These are phyloP conservation scores for Malassezia pachydermatis DNA, from an alignment of 1,284 basidiomycete species.

Conservation along the genomic window DNA sequence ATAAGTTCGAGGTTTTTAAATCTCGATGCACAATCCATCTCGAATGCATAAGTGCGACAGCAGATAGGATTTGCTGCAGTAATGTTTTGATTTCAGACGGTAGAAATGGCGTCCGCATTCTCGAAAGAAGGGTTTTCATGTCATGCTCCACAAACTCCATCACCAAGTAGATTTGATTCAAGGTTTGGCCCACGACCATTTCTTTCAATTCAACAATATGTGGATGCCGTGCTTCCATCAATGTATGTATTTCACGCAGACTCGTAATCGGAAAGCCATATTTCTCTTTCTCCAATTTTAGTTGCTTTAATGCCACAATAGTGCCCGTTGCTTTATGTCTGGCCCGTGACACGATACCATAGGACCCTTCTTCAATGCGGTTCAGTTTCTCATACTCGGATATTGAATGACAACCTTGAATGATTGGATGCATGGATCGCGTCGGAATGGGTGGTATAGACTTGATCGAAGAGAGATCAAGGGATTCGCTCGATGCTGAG, in stretches of 20 bases:
- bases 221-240: slow-evolving; percentile 69
- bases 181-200: slow-evolving; percentile 95
- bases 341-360: slow-evolving; percentile 92
- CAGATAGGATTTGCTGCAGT: slow-evolving; percentile 83
- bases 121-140: slow-evolving; percentile 74
- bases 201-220: slow-evolving; percentile 91
- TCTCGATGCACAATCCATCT: slow-evolving; percentile 98
- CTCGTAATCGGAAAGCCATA: slow-evolving; percentile 97
- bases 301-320: slow-evolving; percentile 83
- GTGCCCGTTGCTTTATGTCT: slow-evolving; percentile 65
- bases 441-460: neutral
- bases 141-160: slow-evolving; percentile 99
- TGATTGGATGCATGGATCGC: slow-evolving; percentile 21
- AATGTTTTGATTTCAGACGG: slow-evolving; percentile 97
- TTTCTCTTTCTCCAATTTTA: slow-evolving; percentile 95
- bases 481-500: neutral
- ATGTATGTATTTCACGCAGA: slow-evolving; percentile 81
- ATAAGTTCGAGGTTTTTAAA: slow-evolving; percentile 88
- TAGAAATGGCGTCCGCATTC: slow-evolving; percentile 88
- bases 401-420: slow-evolving; percentile 32
- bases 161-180: slow-evolving; percentile 96
- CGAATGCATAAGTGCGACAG: slow-evolving; percentile 78
- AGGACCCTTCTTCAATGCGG: slow-evolving; percentile 97
- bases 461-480: neutral
- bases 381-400: slow-evolving; percentile 56